Evolutionary conservation across 2,329 filamentous ascomycete genomes (phyloP).

Genomic region (Davidsoniella australis): DNA sequence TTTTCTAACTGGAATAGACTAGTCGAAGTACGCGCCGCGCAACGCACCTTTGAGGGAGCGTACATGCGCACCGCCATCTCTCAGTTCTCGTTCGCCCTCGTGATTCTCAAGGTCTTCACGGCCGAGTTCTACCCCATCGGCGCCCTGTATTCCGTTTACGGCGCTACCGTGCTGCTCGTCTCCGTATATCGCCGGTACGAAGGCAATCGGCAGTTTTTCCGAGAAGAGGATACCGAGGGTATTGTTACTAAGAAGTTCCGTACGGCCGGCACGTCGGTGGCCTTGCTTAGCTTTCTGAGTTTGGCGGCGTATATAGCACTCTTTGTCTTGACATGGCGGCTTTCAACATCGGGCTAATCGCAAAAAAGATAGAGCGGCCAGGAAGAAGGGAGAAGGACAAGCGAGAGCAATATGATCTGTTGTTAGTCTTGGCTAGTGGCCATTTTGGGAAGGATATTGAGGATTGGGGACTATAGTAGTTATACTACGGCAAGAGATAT

Average conservation of each 20-base stretch:
- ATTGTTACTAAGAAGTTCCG: slow-evolving; percentile 36
- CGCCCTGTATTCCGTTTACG: slow-evolving; percentile 88
- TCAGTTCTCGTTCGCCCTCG: slow-evolving; percentile 86
- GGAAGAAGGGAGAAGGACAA: not conserved
- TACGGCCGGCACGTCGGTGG: slow-evolving; percentile 46
- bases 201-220: slow-evolving; percentile 89
- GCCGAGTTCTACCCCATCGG: slow-evolving; percentile 92
- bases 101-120: slow-evolving; percentile 94
- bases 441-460: too few species aligned
- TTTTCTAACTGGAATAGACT: slow-evolving; percentile 30
- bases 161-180: slow-evolving; percentile 65
- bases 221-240: slow-evolving; percentile 21
- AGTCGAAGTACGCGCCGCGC: slow-evolving; percentile 84
- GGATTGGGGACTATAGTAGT: too few species aligned
- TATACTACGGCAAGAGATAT: too few species aligned
- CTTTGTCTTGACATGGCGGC: slow-evolving; percentile 35
- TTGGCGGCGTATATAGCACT: slow-evolving; percentile 39
- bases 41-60: slow-evolving; percentile 91
- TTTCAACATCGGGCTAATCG: not conserved
- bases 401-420: not conserved
- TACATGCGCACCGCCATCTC: slow-evolving; percentile 89
- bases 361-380: too few species aligned
- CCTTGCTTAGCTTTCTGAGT: slow-evolving; percentile 38
- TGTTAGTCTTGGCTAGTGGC: not conserved
- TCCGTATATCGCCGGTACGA: slow-evolving; percentile 76